These are phyloP conservation scores for Aphanomyces astaci DNA, from an alignment of 352 stramenopile genomes.

Conservation along the genomic window DNA sequence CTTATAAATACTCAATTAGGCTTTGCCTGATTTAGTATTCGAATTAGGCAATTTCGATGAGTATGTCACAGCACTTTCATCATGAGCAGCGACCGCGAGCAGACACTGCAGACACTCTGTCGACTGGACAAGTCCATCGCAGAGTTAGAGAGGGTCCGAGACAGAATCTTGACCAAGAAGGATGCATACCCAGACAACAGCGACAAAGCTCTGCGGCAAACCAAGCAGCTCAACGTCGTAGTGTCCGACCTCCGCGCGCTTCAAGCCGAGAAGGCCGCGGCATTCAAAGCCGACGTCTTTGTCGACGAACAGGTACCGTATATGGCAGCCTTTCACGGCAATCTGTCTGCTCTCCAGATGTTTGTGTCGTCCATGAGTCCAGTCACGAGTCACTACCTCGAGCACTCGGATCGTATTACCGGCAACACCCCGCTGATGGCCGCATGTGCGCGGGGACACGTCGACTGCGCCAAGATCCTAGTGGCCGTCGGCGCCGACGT, in stretches of 20 bases:
- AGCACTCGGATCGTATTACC: neutral
- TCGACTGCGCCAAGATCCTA: conserved; percentile 25
- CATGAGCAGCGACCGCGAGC: neutral
- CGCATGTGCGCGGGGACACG: conserved; percentile 8
- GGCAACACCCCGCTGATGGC: conserved; percentile 15
- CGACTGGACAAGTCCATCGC: neutral
- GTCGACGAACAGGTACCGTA: neutral
- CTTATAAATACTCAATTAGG: no score
- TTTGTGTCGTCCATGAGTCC: conserved; percentile 20
- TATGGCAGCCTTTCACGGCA: conserved; percentile 1
- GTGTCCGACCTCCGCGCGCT: neutral
- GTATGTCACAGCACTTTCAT: neutral
- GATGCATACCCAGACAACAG: neutral
- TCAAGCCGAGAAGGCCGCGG: conserved; percentile 4
- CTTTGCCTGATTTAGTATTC: no score
- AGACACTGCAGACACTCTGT: neutral
- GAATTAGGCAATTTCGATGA: no score
- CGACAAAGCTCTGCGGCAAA: neutral
- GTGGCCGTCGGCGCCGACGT: conserved; percentile 15
- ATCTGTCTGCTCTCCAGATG: neutral
- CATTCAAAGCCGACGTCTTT: conserved; percentile 2
- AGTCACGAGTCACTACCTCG: conserved; percentile 12
- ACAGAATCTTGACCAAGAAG: conserved; percentile 13
- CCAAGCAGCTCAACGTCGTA: neutral
- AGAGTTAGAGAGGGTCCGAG: neutral